Evolutionary conservation across 73 alveolate species (phyloP).

Genomic region (Tetrahymena thermophila): DNA sequence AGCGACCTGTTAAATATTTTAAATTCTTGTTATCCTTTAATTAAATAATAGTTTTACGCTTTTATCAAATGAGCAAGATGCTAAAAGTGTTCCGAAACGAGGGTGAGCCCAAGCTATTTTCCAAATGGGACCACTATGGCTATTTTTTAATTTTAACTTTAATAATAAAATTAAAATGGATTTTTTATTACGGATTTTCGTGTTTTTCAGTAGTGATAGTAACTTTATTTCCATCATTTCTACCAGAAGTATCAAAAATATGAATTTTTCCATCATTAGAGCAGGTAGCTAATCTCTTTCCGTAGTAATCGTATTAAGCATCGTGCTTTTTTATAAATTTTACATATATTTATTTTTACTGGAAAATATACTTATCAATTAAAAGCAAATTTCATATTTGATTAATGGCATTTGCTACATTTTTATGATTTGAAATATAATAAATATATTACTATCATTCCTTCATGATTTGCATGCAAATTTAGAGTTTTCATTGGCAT

Average conservation of each 20-base stretch:
- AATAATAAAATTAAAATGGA: not conserved
- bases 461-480: not conserved
- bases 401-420: not conserved
- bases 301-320: conserved; percentile 55
- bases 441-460: not conserved
- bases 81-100: conserved; percentile 51
- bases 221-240: not conserved
- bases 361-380: too few species aligned
- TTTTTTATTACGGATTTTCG: not conserved
- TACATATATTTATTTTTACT: not conserved
- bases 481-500: not conserved
- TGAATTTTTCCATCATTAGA: conserved; percentile 45
- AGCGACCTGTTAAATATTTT: not conserved
- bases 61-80: conserved; percentile 65
- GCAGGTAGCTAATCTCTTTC: conserved; percentile 54
- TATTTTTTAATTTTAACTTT: not conserved
- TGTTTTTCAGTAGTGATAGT: not conserved
- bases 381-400: not conserved
- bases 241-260: conserved; percentile 32
- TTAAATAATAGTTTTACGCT: conserved; percentile 18
- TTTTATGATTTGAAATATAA: not conserved
- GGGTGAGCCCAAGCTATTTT: conserved; percentile 67
- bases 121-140: conserved; percentile 57
- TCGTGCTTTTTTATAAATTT: conserved; percentile 18
- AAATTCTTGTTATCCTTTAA: not conserved